Conservation (phyloP, 1,284 basidiomycete species). For the Vanrija sp. region DNA sequence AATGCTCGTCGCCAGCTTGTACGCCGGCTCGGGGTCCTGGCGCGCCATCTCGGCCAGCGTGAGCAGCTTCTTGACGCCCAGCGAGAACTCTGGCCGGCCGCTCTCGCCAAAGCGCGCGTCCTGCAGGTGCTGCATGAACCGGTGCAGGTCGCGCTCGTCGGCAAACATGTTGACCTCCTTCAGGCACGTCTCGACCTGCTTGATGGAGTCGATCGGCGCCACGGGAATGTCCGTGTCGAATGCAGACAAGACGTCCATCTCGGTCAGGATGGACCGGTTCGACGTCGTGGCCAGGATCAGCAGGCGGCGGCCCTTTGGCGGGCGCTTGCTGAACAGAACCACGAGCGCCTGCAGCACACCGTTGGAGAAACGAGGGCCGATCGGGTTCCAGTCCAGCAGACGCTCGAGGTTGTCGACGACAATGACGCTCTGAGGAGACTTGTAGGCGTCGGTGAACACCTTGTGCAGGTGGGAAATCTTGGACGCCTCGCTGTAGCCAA, state of each 20-base stretch:
- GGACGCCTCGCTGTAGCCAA: conserved; percentile 84
- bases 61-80: conserved; percentile 92
- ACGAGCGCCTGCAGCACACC: conserved; percentile 85
- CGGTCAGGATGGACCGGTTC: conserved; percentile 76
- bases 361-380: conserved; percentile 95
- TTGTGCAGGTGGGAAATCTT: conserved; percentile 92
- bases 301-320: conserved; percentile 92
- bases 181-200: conserved; percentile 71
- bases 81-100: conserved; percentile 59
- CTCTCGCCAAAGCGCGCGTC: conserved; percentile 69
- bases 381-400: conserved; percentile 92
- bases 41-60: conserved; percentile 94
- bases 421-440: conserved; percentile 92
- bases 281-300: conserved; percentile 91
- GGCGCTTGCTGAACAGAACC: conserved; percentile 81
- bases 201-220: conserved; percentile 71
- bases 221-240: conserved; percentile 89
- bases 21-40: conserved; percentile 79
- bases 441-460: conserved; percentile 93
- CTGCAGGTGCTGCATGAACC: conserved; percentile 55
- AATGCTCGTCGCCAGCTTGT: conserved; percentile 66
- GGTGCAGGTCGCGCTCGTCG: conserved; percentile 57
- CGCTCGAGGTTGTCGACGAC: conserved; percentile 95
- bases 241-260: conserved; percentile 81
- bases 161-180: conserved; percentile 75